phyloP scores from a whole-genome alignment of 768 basidiomycete species.

The Lactifluus pinguis region DNA sequence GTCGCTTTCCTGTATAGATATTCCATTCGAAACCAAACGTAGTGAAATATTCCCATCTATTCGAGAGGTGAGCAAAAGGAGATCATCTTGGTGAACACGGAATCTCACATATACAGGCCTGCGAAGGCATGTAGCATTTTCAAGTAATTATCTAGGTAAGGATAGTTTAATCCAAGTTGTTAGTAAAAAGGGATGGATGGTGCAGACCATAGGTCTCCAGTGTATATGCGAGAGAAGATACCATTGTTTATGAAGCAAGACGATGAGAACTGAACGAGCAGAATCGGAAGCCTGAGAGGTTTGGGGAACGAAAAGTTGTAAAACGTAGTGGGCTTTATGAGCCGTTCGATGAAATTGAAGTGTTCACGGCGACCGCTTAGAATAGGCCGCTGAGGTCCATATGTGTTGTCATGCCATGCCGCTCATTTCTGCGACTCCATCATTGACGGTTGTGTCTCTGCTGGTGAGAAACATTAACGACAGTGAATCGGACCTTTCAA shows the following conservation, averaged over 20 bases:
- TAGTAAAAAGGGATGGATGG: not conserved
- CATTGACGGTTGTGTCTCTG: no score
- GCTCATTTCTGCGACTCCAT: no score
- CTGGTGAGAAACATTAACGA: no score
- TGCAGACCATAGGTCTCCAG: not conserved
- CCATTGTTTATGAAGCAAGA: not conserved
- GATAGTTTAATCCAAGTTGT: not conserved
- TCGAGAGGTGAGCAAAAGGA: not conserved
- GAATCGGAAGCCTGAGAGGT: no score
- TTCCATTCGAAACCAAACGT: not conserved
- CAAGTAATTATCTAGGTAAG: not conserved
- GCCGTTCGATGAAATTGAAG: no score
- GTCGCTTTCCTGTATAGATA: conserved; percentile 2
- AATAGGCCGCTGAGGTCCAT: no score
- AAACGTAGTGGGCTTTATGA: no score
- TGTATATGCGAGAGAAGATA: not conserved
- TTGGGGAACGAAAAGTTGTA: no score
- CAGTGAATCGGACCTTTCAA: no score
- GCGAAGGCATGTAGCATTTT: not conserved
- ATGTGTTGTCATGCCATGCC: no score
- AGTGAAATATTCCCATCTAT: conserved; percentile 8
- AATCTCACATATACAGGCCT: conserved; percentile 6
- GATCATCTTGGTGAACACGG: not conserved
- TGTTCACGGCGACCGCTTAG: no score
- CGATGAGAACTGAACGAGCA: no score